phyloP scores from a whole-genome alignment of 192 early-diverging fungal genomes.

The Backusella macrospora region DNA sequence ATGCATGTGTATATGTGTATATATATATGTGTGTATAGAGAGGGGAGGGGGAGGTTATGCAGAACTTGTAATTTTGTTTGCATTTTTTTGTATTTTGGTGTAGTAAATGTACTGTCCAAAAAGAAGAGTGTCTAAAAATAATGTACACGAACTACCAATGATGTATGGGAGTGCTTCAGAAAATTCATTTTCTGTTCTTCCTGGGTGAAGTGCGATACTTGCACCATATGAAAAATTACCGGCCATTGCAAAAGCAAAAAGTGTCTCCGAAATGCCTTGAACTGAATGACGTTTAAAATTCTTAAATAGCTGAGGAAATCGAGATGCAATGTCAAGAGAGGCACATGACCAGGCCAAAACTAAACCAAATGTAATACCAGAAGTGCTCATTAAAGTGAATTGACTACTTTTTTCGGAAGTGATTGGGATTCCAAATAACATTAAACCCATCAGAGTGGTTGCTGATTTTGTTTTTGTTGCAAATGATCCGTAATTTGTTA shows the following conservation, averaged over 20 bases:
- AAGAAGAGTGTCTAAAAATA: conserved; percentile 70
- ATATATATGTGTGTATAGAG: too few species aligned
- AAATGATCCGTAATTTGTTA: neutral
- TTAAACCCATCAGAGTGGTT: conserved; percentile 5
- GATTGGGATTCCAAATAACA: conserved; percentile 16
- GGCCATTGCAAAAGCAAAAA: conserved; percentile 70
- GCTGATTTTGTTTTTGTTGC: neutral
- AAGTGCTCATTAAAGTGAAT: neutral
- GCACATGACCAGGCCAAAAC: conserved; percentile 70
- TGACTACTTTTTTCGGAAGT: neutral
- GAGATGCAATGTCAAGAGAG: conserved; percentile 63
- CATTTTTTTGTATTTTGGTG: too few species aligned
- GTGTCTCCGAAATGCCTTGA: conserved; percentile 66
- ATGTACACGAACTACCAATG: conserved; percentile 65
- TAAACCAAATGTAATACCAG: conserved; percentile 43
- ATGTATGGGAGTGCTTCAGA: conserved; percentile 50
- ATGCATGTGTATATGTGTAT: too few species aligned
- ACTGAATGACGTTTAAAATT: conserved; percentile 62
- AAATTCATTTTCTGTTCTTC: conserved; percentile 26
- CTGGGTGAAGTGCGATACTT: conserved; percentile 50
- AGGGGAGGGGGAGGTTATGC: too few species aligned
- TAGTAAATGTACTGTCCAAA: conserved; percentile 49
- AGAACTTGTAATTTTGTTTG: too few species aligned
- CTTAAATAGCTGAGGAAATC: conserved; percentile 75
- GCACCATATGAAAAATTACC: conserved; percentile 66